Conservation (phyloP, 2,329 filamentous ascomycete species). For the Aspergillus oerlinghausenensis region DNA sequence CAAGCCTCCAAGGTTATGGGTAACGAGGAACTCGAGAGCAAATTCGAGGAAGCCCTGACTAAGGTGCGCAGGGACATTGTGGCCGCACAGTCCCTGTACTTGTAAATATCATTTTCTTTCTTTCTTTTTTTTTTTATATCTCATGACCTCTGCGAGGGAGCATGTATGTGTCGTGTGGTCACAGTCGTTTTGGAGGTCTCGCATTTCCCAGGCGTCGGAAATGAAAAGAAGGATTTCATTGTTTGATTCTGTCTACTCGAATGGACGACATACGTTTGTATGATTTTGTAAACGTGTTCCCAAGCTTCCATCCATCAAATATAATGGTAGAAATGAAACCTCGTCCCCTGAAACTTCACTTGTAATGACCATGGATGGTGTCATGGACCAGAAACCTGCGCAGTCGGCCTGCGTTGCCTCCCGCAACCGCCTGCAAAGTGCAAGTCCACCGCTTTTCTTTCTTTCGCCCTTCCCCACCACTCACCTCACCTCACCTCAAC, state of each 20-base stretch:
- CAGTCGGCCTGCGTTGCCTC: conserved; percentile 29
- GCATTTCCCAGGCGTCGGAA: conserved; percentile 21
- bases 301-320: conserved; percentile 7
- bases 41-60: conserved; percentile 79
- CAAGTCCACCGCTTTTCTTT: conserved; percentile 29
- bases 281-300: conserved; percentile 1
- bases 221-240: conserved; percentile 5
- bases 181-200: conserved; percentile 11
- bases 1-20: conserved; percentile 98
- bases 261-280: neutral
- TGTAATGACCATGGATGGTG: neutral
- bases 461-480: conserved; percentile 10
- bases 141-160: neutral
- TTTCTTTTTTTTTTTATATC: conserved; percentile 2
- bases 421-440: conserved; percentile 27
- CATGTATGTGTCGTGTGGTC: neutral
- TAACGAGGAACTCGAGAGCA: conserved; percentile 84
- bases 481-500: conserved; percentile 10
- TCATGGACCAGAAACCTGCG: conserved; percentile 3
- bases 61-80: conserved; percentile 94
- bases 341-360: neutral
- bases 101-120: conserved; percentile 49
- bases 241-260: neutral
- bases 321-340: neutral
- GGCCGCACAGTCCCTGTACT: conserved; percentile 86